Base-by-base conservation (phyloP, 1,139 yeast species). In the Geotrichum fermentans region DNA sequence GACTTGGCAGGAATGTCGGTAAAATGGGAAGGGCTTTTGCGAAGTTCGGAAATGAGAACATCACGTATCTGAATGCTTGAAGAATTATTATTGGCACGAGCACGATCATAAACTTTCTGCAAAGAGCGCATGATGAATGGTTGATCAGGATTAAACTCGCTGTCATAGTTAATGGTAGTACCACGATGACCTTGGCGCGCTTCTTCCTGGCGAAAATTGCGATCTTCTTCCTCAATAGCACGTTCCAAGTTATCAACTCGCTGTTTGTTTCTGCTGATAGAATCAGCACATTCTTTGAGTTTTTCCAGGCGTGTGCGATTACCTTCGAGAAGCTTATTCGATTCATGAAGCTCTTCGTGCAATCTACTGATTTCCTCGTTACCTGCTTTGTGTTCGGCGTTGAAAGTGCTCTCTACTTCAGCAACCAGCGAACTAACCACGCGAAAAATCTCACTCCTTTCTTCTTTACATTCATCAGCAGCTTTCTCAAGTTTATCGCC, bases 121-220 rank as follows among this genome's bases (percentile, higher is more conserved):
- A 41, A 28, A 3, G 43, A 36, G 2, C 32, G 38, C 14, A 47
- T 17, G 22, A 18, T 73, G 66, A 86, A 90, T 17, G 96, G 95
- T 59, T 83, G 88, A 65, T 87, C 96, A 0, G 95, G 90, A 64
- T 86, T 92, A 61, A 80, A 83, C 49, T 78, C 79, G 33, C 77
- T 79, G 17, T 72, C 72, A 49, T 73, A 73, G 54, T 70, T 71
- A 11, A 54, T 50, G 26, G 39, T 44, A 5, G 33, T 37, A 13
- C 24, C 43, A 14, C 38, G 21, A 33, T 58, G 49, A 43, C 55
- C 53, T 18, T 57, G 51, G 18, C 52, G 36, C 29, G 45, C 49
- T 11, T 69, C 69, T 41, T 67, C 70, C 39, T 71, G 68, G 33
- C 70, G 62, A 64, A 81, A 82, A 50, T 68, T 67, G 26, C 64